Conservation (phyloP, 129 eudicot genomes). For the Ambrosia trifida region DNA sequence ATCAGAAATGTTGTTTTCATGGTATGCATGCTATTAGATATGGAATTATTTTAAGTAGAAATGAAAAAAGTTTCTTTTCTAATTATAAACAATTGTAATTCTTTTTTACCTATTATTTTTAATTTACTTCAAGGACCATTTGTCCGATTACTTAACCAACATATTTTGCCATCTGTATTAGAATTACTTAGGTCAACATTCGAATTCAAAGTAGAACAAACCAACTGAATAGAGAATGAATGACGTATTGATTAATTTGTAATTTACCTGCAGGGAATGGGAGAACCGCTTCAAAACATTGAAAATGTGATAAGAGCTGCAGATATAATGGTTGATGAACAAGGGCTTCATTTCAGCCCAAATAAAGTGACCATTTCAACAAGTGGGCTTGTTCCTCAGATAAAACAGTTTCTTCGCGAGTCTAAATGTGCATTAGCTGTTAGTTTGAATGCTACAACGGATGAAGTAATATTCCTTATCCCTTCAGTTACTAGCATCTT, state of each 20-base stretch:
- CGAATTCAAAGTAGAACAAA: neutral
- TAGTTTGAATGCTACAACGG: slow-evolving; percentile 92
- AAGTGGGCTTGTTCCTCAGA: slow-evolving; percentile 95
- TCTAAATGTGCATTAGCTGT: slow-evolving; percentile 86
- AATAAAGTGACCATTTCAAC: slow-evolving; percentile 87
- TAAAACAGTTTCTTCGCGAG: slow-evolving; percentile 80
- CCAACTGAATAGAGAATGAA: neutral
- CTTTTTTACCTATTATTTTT: neutral
- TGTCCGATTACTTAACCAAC: neutral
- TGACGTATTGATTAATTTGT: neutral
- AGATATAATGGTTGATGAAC: slow-evolving; percentile 89
- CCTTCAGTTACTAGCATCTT: neutral
- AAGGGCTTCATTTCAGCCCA: slow-evolving; percentile 97
- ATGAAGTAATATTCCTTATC: slow-evolving; percentile 54
- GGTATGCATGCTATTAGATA: slow-evolving; percentile 43
- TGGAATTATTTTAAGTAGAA: neutral
- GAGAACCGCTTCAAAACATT: slow-evolving; percentile 94
- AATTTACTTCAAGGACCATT: neutral
- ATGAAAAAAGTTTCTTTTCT: neutral
- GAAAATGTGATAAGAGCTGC: slow-evolving; percentile 89
- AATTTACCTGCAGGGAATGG: slow-evolving; percentile 74
- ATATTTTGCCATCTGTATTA: neutral
- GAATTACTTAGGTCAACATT: slow-evolving; percentile 3
- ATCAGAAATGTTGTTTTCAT: slow-evolving; percentile 92
- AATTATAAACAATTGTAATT: too few relatives aligned